A percentile compares a stretch with the other conserved stretches of the same genome.
phyloP scores from a whole-genome alignment of 306 rosid species.

The Heteromeles arbutifolia region DNA sequence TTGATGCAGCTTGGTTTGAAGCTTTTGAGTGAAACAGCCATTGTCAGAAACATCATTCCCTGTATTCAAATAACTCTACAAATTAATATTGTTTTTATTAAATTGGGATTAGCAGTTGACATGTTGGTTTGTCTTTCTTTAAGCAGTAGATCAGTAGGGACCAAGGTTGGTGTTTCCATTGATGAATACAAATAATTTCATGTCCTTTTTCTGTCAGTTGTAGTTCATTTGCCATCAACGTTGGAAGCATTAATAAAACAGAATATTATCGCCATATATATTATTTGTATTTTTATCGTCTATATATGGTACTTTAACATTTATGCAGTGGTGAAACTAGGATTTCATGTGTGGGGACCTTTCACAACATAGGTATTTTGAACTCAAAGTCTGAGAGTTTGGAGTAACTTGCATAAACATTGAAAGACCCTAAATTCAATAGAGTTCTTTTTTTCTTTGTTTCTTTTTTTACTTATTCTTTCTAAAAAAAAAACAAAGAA shows the following conservation, averaged over 20 bases:
- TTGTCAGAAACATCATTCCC: constrained; percentile 57
- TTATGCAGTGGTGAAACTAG: too few species aligned
- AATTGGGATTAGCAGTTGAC: not conserved
- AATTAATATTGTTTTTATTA: not conserved
- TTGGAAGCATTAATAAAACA: not conserved
- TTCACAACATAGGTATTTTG: too few species aligned
- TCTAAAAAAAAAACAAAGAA: too few species aligned
- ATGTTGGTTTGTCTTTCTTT: not conserved
- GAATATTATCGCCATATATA: not conserved
- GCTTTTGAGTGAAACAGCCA: constrained; percentile 48
- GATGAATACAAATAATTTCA: constrained; percentile 1
- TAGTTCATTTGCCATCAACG: constrained; percentile 15
- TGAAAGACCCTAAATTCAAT: too few species aligned
- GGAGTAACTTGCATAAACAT: too few species aligned
- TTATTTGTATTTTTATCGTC: not conserved
- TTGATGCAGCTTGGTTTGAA: constrained; percentile 41
- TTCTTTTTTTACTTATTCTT: too few species aligned
- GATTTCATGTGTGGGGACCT: too few species aligned
- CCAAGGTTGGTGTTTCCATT: not conserved
- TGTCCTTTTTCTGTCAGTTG: constrained; percentile 9
- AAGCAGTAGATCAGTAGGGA: not conserved
- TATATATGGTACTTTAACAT: too few species aligned
- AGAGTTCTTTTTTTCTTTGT: too few species aligned
- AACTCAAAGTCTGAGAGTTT: too few species aligned
- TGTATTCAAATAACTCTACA: not conserved